A percentile compares a stretch with the other conserved stretches of the same genome.
Evolutionary conservation across 208 protist species (phyloP).

Genomic region (Phytomonas serpens): DNA sequence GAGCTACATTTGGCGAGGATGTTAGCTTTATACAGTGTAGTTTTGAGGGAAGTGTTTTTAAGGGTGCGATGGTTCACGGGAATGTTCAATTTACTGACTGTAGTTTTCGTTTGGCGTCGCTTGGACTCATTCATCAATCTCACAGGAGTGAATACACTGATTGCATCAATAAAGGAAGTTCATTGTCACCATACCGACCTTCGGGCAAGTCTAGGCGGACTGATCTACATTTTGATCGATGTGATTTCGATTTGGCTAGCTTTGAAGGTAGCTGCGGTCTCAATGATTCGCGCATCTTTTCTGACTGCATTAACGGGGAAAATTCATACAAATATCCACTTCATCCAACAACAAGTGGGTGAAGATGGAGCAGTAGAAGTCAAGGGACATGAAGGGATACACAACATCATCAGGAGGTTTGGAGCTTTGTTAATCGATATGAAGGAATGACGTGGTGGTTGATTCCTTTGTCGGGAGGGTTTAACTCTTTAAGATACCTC

Average conservation of each 20-base stretch:
- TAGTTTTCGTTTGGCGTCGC: constrained; percentile 36
- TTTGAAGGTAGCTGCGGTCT: constrained; percentile 43
- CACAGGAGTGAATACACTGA: not conserved
- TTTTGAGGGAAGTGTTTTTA: constrained; percentile 47
- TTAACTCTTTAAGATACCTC: not conserved
- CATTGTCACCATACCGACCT: not conserved
- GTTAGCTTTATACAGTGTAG: constrained; percentile 44
- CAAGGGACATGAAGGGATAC: not conserved
- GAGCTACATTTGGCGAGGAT: constrained; percentile 16
- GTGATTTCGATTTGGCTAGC: constrained; percentile 61
- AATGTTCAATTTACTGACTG: constrained; percentile 42
- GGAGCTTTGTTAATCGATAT: not conserved
- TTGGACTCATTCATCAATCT: constrained; percentile 20
- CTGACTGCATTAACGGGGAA: constrained; percentile 31
- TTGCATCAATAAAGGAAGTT: not conserved
- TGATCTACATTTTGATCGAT: constrained; percentile 31
- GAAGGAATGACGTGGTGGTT: not conserved
- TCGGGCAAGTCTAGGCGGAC: not conserved
- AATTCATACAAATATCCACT: not conserved
- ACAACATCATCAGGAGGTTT: not conserved
- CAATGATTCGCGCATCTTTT: constrained; percentile 20
- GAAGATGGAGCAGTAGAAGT: not conserved
- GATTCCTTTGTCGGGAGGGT: not conserved
- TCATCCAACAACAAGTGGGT: not conserved
- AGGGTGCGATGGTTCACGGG: constrained; percentile 21